Evolutionary conservation across 1,284 basidiomycete species (phyloP), one percentile per base, ranked within the genome.

Genomic region (Cutaneotrichosporon cavernicola): DNA sequence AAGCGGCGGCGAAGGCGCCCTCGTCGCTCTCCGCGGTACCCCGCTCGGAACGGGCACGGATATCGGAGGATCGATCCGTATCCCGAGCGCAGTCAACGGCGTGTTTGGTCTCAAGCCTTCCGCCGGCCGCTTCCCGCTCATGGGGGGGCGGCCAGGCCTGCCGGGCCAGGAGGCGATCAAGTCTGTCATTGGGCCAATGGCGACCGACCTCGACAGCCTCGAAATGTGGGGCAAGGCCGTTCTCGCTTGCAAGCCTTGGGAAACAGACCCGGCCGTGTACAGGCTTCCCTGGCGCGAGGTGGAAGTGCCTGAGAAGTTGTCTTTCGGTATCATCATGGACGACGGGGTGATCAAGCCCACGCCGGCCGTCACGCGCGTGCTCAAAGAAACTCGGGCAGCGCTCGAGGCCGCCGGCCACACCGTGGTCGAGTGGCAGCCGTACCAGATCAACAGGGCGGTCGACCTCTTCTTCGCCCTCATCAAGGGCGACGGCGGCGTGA

Each of bases 121-220:
- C 10, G 36, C 34, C 18, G 67, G 64, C 18, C 67, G 70, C 11
- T 58, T 69, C 22, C 53, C 67, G 1, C 36, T 52, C 5, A 30
- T 53, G 21, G 49, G 89, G 87, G 21, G 83, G 84, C 74, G 80
- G 4, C 87, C 87, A 69, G 84, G 86, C 1, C 68, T 88, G 43
- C 83, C 86, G 68, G 89, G 89, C 18, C 87, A 88, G 74, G 87
- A 89, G 61, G 85, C 87, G 7, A 74, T 90, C 31, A 81, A 82
- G 1, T 88, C 88, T 2, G 87, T 89, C 18, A 80, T 89, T 0
- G 90, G 90, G 0, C 90, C 90, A 0, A 81, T 90, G 57, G 80
- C 85, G 5, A 82, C 79, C 43, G 85, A 83, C 31, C 66, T 90
- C n/a, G 80, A 74, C 6, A 86, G 84, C 2, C 72, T 91, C 43